phyloP scores from a whole-genome alignment of 179 eudicot species.

The Beta corolliflora region DNA sequence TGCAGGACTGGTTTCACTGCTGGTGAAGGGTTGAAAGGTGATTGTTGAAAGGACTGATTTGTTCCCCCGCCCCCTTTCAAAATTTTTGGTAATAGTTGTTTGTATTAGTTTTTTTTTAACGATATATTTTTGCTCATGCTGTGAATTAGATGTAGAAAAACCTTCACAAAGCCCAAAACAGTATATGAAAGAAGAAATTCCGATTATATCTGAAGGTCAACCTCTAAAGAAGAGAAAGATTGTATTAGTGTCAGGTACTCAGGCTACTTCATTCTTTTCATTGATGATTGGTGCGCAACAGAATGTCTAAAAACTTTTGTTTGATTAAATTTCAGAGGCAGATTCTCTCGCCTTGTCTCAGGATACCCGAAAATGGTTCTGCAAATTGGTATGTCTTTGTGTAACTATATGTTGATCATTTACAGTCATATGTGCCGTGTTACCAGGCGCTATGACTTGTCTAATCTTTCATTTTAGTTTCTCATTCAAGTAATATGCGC shows the following conservation, averaged over 20 bases:
- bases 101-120: neutral
- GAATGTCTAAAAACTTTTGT: neutral
- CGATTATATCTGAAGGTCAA: conserved; percentile 13
- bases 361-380: conserved; percentile 29
- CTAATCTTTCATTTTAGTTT: too few relatives aligned
- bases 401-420: conserved; percentile 11
- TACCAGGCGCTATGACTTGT: too few relatives aligned
- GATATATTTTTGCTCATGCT: neutral
- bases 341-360: conserved; percentile 6
- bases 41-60: neutral
- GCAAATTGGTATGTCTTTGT: conserved; percentile 28
- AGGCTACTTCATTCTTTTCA: neutral
- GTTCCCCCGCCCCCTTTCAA: neutral
- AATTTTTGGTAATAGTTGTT: neutral
- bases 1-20: neutral
- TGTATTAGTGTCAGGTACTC: conserved; percentile 7
- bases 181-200: neutral
- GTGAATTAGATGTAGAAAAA: neutral
- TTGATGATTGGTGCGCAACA: neutral
- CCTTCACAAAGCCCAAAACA: neutral
- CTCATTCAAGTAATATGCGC: too few relatives aligned
- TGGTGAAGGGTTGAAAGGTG: conserved; percentile 8
- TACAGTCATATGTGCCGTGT: neutral
- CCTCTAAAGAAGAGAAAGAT: conserved; percentile 31
- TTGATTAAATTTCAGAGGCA: conserved; percentile 8